Evolutionary conservation across 108 stramenopile species (phyloP).

Genomic region (Fragilaria radians): DNA sequence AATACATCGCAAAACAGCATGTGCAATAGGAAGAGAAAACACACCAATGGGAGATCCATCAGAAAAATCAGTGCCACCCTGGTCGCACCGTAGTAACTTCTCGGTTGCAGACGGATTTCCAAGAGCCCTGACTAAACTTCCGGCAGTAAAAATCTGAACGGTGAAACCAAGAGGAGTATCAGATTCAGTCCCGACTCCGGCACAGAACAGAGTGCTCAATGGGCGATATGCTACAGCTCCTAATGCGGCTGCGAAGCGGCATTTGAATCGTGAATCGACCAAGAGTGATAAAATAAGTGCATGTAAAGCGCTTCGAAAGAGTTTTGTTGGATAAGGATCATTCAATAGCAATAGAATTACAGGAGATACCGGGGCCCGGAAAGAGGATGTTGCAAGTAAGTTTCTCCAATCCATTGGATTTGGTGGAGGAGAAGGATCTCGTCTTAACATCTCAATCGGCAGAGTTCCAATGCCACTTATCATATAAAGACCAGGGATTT

Average conservation of each 20-base stretch:
- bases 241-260: conserved; percentile 74
- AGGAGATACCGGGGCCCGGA: conserved; percentile 66
- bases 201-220: conserved; percentile 76
- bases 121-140: conserved; percentile 77
- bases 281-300: conserved; percentile 70
- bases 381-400: conserved; percentile 65
- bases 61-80: conserved; percentile 14
- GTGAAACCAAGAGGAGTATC: conserved; percentile 83
- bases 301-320: conserved; percentile 62
- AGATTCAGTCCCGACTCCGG: conserved; percentile 83
- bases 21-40: conserved; percentile 69
- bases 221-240: conserved; percentile 81
- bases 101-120: conserved; percentile 61
- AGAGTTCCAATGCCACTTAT: conserved; percentile 61
- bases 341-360: conserved; percentile 64
- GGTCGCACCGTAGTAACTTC: conserved; percentile 61
- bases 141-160: conserved; percentile 87
- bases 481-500: conserved; percentile 62
- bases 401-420: conserved; percentile 57
- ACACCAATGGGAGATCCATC: conserved; percentile 45
- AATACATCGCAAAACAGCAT: conserved; percentile 72
- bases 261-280: conserved; percentile 77
- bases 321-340: conserved; percentile 86
- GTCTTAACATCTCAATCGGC: conserved; percentile 21
- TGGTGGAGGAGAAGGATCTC: conserved; percentile 17